Conservation (phyloP, 768 basidiomycete species). For the Cyclocybe aegerita region DNA sequence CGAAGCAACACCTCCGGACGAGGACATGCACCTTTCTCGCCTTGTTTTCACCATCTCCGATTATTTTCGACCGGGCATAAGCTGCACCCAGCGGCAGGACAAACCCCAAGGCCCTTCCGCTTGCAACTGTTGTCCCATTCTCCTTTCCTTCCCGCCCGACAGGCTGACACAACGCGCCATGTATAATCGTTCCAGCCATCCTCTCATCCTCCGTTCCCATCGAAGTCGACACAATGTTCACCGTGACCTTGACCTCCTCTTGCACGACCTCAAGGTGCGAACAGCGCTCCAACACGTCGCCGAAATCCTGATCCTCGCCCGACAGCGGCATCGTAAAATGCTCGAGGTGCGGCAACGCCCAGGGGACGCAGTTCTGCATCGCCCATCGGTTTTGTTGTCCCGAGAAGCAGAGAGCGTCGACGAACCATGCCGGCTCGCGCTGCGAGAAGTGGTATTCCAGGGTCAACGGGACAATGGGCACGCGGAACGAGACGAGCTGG, state of each 20-base stretch:
- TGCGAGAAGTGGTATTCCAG: slow-evolving; percentile 28
- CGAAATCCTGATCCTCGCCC: background rate
- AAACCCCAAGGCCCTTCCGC: slow-evolving; percentile 10
- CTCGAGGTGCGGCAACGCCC: slow-evolving; percentile 14
- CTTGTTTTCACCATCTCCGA: too few species aligned
- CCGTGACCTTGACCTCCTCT: background rate
- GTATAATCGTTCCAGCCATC: slow-evolving; percentile 3
- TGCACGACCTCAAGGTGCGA: slow-evolving; percentile 11
- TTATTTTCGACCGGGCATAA: too few species aligned
- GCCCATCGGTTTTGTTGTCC: background rate
- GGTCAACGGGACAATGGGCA: slow-evolving; percentile 22
- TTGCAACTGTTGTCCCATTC: too few species aligned
- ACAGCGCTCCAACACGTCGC: slow-evolving; percentile 1
- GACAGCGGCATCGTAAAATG: slow-evolving; percentile 6
- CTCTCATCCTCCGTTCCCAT: too few species aligned
- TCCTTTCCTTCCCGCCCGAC: background rate
- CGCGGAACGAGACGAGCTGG: background rate
- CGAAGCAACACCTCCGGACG: too few species aligned
- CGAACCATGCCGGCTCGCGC: slow-evolving; percentile 15
- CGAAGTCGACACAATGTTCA: slow-evolving; percentile 9
- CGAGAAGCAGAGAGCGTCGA: slow-evolving; percentile 12
- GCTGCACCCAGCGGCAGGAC: background rate
- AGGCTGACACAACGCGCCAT: slow-evolving; percentile 5
- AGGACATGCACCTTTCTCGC: too few species aligned
- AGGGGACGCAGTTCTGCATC: background rate